phyloP scores from a whole-genome alignment of 139 green algal species.

The Micractinium sp. region DNA sequence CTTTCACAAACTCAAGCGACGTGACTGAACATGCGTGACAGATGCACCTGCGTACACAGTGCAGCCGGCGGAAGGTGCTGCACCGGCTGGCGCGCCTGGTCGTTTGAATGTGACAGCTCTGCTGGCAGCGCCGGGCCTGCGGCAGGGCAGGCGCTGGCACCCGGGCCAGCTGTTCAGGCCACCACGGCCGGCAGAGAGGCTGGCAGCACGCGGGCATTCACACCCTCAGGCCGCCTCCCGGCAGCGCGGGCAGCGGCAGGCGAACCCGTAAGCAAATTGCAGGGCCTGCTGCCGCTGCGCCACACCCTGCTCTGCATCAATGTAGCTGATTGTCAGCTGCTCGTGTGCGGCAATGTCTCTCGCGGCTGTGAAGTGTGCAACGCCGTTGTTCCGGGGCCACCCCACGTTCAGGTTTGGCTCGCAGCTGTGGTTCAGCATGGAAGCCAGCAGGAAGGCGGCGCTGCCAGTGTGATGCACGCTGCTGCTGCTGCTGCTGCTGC shows the following conservation, averaged over 20 bases:
- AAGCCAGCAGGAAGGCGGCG: slow-evolving; percentile 63
- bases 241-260: slow-evolving; percentile 58
- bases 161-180: too few species aligned
- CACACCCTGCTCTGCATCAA: slow-evolving; percentile 43
- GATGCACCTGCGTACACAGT: too few species aligned
- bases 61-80: too few species aligned
- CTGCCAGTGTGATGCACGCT: slow-evolving; percentile 44
- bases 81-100: too few species aligned
- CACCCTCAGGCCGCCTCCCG: slow-evolving; percentile 40
- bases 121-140: too few species aligned
- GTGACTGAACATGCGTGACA: too few species aligned
- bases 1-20: too few species aligned
- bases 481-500: not conserved
- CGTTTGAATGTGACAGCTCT: too few species aligned
- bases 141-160: too few species aligned
- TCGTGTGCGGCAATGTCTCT: slow-evolving; percentile 48
- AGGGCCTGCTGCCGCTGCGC: slow-evolving; percentile 40
- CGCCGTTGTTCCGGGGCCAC: slow-evolving; percentile 57
- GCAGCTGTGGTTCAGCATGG: slow-evolving; percentile 75
- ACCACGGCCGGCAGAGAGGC: too few species aligned
- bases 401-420: slow-evolving; percentile 59
- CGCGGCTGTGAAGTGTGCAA: slow-evolving; percentile 32
- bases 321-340: slow-evolving; percentile 68
- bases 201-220: too few species aligned
- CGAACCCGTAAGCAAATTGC: slow-evolving; percentile 63